Base-by-base conservation (phyloP, 2,329 filamentous ascomycete genomes). In the Colletotrichum echinochloae region DNA sequence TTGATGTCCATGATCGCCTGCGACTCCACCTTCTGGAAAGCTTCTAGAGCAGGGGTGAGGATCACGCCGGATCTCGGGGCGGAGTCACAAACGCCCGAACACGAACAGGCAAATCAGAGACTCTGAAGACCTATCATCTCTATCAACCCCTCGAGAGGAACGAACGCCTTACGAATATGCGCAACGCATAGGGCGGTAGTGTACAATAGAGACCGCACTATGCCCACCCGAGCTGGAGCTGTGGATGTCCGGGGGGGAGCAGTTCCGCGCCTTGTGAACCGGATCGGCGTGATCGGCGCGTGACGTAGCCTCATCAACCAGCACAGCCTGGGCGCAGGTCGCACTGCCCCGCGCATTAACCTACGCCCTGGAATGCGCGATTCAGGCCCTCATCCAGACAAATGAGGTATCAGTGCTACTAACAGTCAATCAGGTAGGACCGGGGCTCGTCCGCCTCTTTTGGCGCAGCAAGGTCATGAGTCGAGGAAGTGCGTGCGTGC, bases 1-100 rank as follows among this genome's bases (percentile, higher is more conserved):
- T 28, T 7, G 39, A 33, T 54, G 35, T 16, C 20, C 26, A 46
- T n/a, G 48, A 66, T 48, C 55, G 33, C 52, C 46, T 14, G 23
- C 16, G 48, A 28, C 18, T 65, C 62, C 65, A 56, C 55, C 66
- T 66, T 70, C 61, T 48, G 20, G 55, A 70, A 49, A 23, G 23
- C 46, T 70, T 70, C 66, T 60, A 66, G 66, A 61, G 62, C 39
- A 1, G 30, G 49, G 41, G n/a, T n/a, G n/a, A 66, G 54, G 62
- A 66, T 66, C 55, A n/a, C 33, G 23, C 28, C 16, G 9, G 1
- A 2, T 18, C 16, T 28, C 5, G 23, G 39, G 5, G 51, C 60
- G 48, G 55, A 28, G 23, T n/a, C 55, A 37, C 11, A 14, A 41
- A n/a, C 23, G n/a, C 8, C 20, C 54, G 44, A 52, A 44, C 33